Percentiles rank a stretch among this genome's conserved stretches.
These are phyloP conservation scores for Hippophae rhamnoides DNA, from an alignment of 306 rosid genomes.

Conservation along the genomic window DNA sequence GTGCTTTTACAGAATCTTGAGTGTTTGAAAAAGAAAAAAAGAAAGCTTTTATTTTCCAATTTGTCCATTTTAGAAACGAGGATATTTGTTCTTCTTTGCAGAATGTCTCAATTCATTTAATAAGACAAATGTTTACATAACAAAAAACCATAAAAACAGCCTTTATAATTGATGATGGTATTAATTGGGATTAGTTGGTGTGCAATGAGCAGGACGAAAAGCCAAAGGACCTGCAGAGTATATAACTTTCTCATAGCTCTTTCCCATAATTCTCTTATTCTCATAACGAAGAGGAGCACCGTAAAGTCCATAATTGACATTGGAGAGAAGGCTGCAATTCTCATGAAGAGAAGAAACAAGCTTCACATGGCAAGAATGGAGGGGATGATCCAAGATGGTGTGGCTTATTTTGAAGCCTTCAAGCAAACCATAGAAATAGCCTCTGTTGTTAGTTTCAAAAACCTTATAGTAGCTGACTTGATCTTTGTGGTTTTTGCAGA, in stretches of 20 bases:
- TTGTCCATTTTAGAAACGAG: too few relatives aligned
- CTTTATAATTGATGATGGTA: not conserved
- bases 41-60: too few relatives aligned
- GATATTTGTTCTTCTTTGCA: too few relatives aligned
- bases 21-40: too few relatives aligned
- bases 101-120: too few relatives aligned
- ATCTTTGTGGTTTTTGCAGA: conserved; percentile 60
- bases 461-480: conserved; percentile 70
- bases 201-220: conserved; percentile 58
- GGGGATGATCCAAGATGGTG: conserved; percentile 60
- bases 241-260: conserved; percentile 52
- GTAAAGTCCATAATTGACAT: conserved; percentile 59
- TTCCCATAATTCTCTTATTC: conserved; percentile 46
- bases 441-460: conserved; percentile 48
- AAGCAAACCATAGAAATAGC: conserved; percentile 66
- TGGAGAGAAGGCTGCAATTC: conserved; percentile 51
- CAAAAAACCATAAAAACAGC: conserved; percentile 1
- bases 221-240: conserved; percentile 88
- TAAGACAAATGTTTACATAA: not conserved
- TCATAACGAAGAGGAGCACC: conserved; percentile 68
- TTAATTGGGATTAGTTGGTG: conserved; percentile 31
- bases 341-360: conserved; percentile 60
- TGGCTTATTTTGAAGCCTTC: conserved; percentile 55
- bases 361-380: conserved; percentile 67
- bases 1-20: too few relatives aligned